Base-by-base conservation (phyloP, 2,329 filamentous ascomycete species). In the Xylariaceae sp. region DNA sequence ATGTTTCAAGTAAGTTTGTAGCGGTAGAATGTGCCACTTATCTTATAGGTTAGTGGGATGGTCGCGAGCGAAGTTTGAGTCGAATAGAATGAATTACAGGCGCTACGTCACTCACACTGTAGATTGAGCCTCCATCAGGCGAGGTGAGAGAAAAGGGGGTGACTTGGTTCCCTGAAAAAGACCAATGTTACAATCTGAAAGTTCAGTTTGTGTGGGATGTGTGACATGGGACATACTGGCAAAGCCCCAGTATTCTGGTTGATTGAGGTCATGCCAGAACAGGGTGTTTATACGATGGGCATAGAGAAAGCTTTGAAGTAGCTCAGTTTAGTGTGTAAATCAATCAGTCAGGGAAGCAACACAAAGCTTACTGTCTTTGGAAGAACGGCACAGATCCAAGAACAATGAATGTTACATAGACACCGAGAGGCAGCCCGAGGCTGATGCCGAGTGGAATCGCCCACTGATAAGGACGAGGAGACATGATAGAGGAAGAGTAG, bases 21-120 rank as follows among this genome's bases (percentile, higher is more conserved):
- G 67, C 0, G 92, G 92, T 39, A 96, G 70, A 44, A 97, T 77
- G 61, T 96, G 92, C 92, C 92, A 97, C 21, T 86, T n/a, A n/a
- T n/a, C n/a, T n/a, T n/a, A n/a, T n/a, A n/a, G n/a, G n/a, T n/a
- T n/a, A n/a, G n/a, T n/a, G n/a, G n/a, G n/a, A n/a, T n/a, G n/a
- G n/a, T n/a, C n/a, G n/a, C n/a, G n/a, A n/a, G n/a, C n/a, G n/a
- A n/a, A n/a, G n/a, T n/a, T n/a, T n/a, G n/a, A n/a, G n/a, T n/a
- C n/a, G n/a, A n/a, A n/a, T n/a, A n/a, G n/a, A n/a, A n/a, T n/a
- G n/a, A n/a, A n/a, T n/a, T n/a, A n/a, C n/a, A n/a, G n/a, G n/a
- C n/a, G n/a, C n/a, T n/a, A n/a, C n/a, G n/a, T n/a, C n/a, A n/a
- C n/a, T n/a, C n/a, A n/a, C n/a, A n/a, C n/a, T 87, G 61, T 93